Evolutionary conservation across 345 rosid genomes (phyloP), one percentile per base, ranked within the genome.

Genomic region (Eucalyptus polyanthemos): DNA sequence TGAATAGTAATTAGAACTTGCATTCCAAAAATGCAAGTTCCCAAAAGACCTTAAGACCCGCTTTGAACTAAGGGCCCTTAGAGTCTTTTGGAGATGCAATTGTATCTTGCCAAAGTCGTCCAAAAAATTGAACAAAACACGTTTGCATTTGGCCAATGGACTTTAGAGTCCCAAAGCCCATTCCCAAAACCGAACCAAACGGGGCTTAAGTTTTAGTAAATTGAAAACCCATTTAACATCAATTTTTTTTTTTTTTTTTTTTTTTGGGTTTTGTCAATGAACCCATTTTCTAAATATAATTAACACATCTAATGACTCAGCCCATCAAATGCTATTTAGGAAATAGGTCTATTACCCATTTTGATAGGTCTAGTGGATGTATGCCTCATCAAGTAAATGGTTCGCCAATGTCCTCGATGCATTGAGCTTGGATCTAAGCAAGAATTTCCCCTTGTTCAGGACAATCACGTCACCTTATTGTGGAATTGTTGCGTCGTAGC

Each of bases 11-110:
- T 2, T 0, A 47, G 14, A 47, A 47, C 14, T 47, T 47, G 50
- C 14, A 47, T 47, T 47, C 5, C 50, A 5, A 47, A 47, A 11
- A 47, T 47, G 50, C 2, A 47, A 47, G 50, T 4, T 47, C 0
- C 49, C 5, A 1, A 47, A 47, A 2, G 50, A 47, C 50, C 2
- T 11, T 14, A 0, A 47, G 0, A 47, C 14, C 0, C 11, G 2
- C 14, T 47, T 47, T 47, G 50, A 0, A 47, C 0, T 47, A 47
- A 11, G 5, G 50, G 50, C 14, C 14, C 5, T 47, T 47, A 47
- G 50, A 47, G 14, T 47, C 14, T 0, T 47, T 47, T 47, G 14
- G 14, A 47, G 2, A 47, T 47, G 5, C 2, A 47, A 47, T 47
- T 47, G 0, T 0, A 11, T 47, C 14, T 47, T 47, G 50, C 0